Conservation (phyloP, 768 basidiomycete genomes). For the Boletus barrowsii region DNA sequence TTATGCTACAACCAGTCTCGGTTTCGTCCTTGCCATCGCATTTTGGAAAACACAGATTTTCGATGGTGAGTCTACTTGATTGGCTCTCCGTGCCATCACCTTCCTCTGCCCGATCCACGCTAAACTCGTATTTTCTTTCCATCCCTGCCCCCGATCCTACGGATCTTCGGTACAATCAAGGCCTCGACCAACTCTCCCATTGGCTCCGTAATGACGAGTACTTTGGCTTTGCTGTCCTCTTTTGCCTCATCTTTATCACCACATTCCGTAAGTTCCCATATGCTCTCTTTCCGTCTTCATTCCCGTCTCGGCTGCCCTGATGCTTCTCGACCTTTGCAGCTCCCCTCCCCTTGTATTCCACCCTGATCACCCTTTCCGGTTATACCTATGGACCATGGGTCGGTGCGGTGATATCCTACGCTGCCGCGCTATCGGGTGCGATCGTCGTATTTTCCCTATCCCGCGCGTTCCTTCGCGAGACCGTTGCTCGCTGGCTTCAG, state of each 20-base stretch:
- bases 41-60: slow-evolving; percentile 84
- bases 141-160: not conserved
- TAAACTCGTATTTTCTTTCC: slow-evolving; percentile 1
- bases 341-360: slow-evolving; percentile 89
- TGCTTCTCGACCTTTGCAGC: slow-evolving; percentile 42
- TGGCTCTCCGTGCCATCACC: not conserved
- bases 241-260: slow-evolving; percentile 79
- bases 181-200: slow-evolving; percentile 75
- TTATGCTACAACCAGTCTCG: slow-evolving; percentile 74
- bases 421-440: slow-evolving; percentile 81
- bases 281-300: slow-evolving; percentile 2
- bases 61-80: slow-evolving; percentile 50
- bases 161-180: slow-evolving; percentile 37
- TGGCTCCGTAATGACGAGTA: slow-evolving; percentile 72
- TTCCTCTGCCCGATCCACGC: not conserved
- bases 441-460: slow-evolving; percentile 80
- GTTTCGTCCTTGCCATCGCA: slow-evolving; percentile 76
- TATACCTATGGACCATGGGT: slow-evolving; percentile 86
- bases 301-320: slow-evolving; percentile 5
- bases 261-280: slow-evolving; percentile 68
- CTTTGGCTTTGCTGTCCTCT: slow-evolving; percentile 77
- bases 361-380: slow-evolving; percentile 86
- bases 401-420: slow-evolving; percentile 84
- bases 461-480: slow-evolving; percentile 65
- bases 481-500: slow-evolving; percentile 70